Percentiles rank a stretch among this genome's conserved stretches.
phyloP scores from a whole-genome alignment of 352 stramenopile genomes.

The Thalassiosira ordinaria region DNA sequence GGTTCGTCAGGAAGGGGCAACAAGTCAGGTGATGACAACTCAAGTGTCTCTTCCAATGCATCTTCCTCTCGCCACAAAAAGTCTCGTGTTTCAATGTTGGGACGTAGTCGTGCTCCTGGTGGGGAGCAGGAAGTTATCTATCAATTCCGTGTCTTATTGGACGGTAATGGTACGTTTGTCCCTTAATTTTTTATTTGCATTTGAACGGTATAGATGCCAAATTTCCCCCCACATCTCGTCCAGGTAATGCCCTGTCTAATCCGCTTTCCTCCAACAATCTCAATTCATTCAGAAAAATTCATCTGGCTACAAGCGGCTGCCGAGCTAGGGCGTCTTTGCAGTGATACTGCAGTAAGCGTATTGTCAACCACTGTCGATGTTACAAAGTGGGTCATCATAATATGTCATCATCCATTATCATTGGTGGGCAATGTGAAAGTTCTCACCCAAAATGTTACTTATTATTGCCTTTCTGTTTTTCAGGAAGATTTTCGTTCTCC shows the following conservation, averaged over 20 bases:
- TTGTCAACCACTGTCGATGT: slow-evolving; percentile 9
- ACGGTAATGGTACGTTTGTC: too few species aligned
- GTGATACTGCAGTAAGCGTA: slow-evolving; percentile 22
- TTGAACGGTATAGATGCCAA: too few species aligned
- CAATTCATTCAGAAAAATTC: too few species aligned
- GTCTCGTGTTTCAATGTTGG: too few species aligned
- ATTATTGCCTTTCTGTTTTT: slow-evolving; percentile 10
- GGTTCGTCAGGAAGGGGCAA: not conserved
- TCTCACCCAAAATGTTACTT: slow-evolving; percentile 6
- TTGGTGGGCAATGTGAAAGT: too few species aligned
- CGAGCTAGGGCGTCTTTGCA: slow-evolving; percentile 32
- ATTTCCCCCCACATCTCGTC: too few species aligned
- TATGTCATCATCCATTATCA: too few species aligned
- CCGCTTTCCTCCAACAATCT: too few species aligned
- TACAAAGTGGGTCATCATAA: slow-evolving; percentile 25
- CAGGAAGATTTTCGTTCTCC: slow-evolving; percentile 40
- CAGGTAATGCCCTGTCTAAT: too few species aligned
- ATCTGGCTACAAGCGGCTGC: slow-evolving; percentile 53
- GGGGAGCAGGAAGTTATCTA: slow-evolving; percentile 45
- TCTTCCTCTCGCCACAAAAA: too few species aligned
- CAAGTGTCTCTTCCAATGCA: slow-evolving; percentile 23
- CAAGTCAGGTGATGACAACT: slow-evolving; percentile 12
- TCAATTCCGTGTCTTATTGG: slow-evolving; percentile 45
- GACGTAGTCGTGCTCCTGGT: too few species aligned
- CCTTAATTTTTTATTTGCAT: too few species aligned